These are phyloP conservation scores for Spatholobus suberectus DNA, from an alignment of 306 rosid species.

Conservation along the genomic window DNA sequence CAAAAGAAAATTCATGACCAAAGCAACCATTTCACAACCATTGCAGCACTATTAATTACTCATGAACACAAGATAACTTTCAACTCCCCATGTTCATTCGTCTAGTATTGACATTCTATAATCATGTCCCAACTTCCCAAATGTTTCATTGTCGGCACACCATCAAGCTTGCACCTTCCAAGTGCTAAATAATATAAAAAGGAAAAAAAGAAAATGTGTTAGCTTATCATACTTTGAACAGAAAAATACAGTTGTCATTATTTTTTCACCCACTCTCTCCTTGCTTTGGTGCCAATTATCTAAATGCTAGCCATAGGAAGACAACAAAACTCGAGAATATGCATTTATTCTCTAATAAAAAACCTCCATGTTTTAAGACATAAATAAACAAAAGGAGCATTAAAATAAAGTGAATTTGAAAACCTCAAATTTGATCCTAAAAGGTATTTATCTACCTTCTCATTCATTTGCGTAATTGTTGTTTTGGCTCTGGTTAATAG, in stretches of 20 bases:
- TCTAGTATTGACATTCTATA: slow-evolving; percentile 17
- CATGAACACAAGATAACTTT: too few relatives aligned
- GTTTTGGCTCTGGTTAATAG: background rate
- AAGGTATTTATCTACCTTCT: background rate
- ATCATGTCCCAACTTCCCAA: slow-evolving; percentile 48
- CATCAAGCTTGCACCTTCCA: slow-evolving; percentile 93
- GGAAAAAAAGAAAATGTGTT: background rate
- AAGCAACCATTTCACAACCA: too few relatives aligned
- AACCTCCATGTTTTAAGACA: background rate
- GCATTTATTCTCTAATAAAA: background rate
- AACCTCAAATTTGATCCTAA: background rate
- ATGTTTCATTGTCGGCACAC: too few relatives aligned
- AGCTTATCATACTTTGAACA: slow-evolving; percentile 13
- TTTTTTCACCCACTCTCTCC: background rate
- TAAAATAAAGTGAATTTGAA: background rate
- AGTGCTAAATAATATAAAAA: slow-evolving; percentile 49
- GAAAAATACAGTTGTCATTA: background rate
- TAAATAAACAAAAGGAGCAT: background rate
- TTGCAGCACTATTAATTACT: background rate
- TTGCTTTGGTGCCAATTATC: background rate
- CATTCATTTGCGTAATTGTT: slow-evolving; percentile 1
- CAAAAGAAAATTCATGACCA: too few relatives aligned
- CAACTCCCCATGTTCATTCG: slow-evolving; percentile 27
- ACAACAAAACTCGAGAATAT: background rate
- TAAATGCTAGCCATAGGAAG: background rate